Evolutionary conservation across 2,329 filamentous ascomycete species (phyloP), one percentile per base, ranked within the genome.

Genomic region (Cladosporium oxysporum): DNA sequence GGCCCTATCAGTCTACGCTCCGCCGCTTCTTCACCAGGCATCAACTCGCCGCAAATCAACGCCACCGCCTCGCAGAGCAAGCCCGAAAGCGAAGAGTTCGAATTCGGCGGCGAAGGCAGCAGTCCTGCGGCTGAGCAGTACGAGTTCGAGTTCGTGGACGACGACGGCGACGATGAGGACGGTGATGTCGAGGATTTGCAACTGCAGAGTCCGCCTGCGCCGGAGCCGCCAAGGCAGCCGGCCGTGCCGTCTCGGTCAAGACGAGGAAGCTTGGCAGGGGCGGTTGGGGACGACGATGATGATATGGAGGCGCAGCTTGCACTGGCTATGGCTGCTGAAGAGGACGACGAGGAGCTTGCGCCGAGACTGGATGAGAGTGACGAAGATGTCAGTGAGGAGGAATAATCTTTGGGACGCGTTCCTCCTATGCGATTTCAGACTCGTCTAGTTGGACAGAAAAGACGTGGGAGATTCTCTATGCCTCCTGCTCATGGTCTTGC

Each of bases 1-100:
- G 80, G 80, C 3, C 81, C 81, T 2, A 81, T 82, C 53, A 79
- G 76, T 18, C 74, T 82, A 44, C 78, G 77, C 18, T 80, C 78
- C 66, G 81, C 79, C 0, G 79, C 80, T 8, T 81, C 75, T 65
- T 80, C 66, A 66, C 74, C 70, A 44, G 73, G 70, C 16, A 58
- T 69, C 37, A 69, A 65, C 21, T 71, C 70, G 28, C 72, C 72
- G 12, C 63, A 59, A 37, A 33, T 53, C 31, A 58, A 58, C 53
- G 33, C 16, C 41, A 31, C 29, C 18, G 23, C 37, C 21, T 57
- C 47, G 5, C 37, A 57, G n/a, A 18, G 29, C 55, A 41, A 41
- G 14, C 11, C 44, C 6, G 59, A 57, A 47, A 47, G 44, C 55
- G 29, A 58, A 49, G 58, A 62, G 37, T 62, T 62, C 23, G 55